Percentiles rank a stretch among this genome's conserved stretches.
Evolutionary conservation across 2,329 filamentous ascomycete genomes (phyloP).

Genomic region (Xylaria hypoxylon): DNA sequence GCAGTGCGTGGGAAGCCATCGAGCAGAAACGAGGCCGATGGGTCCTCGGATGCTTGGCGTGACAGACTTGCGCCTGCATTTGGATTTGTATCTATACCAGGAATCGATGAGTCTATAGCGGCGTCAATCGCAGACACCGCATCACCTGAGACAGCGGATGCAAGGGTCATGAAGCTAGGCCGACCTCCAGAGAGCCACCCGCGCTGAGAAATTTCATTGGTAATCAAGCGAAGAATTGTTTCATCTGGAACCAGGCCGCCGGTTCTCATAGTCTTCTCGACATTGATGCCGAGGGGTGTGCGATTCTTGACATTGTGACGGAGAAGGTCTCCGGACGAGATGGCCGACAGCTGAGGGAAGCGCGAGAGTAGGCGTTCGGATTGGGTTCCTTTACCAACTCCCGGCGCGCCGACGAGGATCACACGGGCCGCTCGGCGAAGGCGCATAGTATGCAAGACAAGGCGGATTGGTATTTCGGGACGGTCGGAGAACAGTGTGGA

Average conservation of each 20-base stretch:
- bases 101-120: conserved; percentile 56
- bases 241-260: conserved; percentile 92
- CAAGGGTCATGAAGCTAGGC: conserved; percentile 65
- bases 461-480: conserved; percentile 28
- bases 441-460: conserved; percentile 62
- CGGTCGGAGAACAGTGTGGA: conserved; percentile 17
- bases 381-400: conserved; percentile 97
- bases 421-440: conserved; percentile 87
- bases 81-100: conserved; percentile 55
- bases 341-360: conserved; percentile 89
- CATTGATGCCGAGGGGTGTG: conserved; percentile 90
- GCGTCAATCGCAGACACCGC: conserved; percentile 46
- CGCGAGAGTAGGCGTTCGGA: conserved; percentile 86
- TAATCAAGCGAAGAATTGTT: conserved; percentile 91
- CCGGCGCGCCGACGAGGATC: conserved; percentile 95
- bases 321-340: conserved; percentile 93
- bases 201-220: conserved; percentile 84
- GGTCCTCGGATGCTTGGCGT: conserved; percentile 69
- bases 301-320: conserved; percentile 91
- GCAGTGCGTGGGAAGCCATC: conserved; percentile 96
- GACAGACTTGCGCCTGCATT: conserved; percentile 54
- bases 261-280: conserved; percentile 86
- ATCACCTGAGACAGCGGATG: conserved; percentile 55
- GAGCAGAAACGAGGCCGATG: conserved; percentile 89
- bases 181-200: conserved; percentile 77